These are phyloP conservation scores for Yamadazyma friedrichii DNA, from an alignment of 1,139 yeast genomes.

Conservation along the genomic window DNA sequence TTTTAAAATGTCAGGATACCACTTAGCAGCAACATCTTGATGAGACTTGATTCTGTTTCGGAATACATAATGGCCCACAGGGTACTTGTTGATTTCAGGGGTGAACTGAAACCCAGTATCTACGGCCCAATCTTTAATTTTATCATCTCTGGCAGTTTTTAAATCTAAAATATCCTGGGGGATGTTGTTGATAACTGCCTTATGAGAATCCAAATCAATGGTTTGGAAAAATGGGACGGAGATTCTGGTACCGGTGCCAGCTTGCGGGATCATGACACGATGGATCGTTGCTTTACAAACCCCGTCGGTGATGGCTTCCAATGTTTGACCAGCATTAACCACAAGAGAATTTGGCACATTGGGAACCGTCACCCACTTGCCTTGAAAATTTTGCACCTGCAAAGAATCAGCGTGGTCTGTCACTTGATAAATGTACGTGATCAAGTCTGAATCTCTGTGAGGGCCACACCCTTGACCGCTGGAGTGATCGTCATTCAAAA, in stretches of 20 bases:
- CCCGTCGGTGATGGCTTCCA: constrained; percentile 54
- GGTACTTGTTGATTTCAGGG: constrained; percentile 43
- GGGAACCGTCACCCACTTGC: constrained; percentile 60
- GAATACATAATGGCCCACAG: constrained; percentile 61
- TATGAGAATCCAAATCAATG: constrained; percentile 45
- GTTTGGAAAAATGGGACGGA: constrained; percentile 58
- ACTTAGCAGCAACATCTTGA: constrained; percentile 61
- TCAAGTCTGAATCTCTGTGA: constrained; percentile 66
- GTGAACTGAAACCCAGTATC: constrained; percentile 52
- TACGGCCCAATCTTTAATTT: constrained; percentile 37
- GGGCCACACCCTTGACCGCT: constrained; percentile 68
- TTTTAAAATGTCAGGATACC: constrained; percentile 56
- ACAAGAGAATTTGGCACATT: constrained; percentile 44
- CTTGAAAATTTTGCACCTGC: constrained; percentile 62
- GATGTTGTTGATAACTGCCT: constrained; percentile 29
- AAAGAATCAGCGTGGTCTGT: constrained; percentile 47
- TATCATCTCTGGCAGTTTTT: constrained; percentile 37
- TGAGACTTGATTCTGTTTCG: constrained; percentile 65
- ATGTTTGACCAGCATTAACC: constrained; percentile 54
- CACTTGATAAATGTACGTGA: constrained; percentile 62
- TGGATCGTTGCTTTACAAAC: constrained; percentile 68
- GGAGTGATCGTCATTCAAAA: constrained; percentile 40
- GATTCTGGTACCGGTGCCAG: constrained; percentile 52
- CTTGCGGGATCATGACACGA: constrained; percentile 54
- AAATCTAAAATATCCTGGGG: constrained; percentile 31